Base-by-base conservation (phyloP, 1,139 yeast species). In the Taphrina betulina region DNA sequence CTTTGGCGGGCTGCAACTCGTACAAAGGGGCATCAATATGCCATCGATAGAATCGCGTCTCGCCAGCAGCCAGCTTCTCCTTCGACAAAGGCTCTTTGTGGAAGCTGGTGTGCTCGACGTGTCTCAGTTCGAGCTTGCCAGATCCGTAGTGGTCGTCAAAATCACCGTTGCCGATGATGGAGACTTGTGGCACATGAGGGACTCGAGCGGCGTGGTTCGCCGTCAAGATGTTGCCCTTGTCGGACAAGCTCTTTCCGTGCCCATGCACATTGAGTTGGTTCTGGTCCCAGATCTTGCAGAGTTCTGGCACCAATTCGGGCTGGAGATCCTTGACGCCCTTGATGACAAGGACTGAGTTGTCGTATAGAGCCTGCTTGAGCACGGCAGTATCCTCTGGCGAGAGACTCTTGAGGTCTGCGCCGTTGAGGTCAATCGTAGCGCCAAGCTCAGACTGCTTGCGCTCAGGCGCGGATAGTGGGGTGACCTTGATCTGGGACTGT, bases 1-100 rank as follows among this genome's bases (percentile, higher is more conserved):
- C 86, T 63, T 83, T 77, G 29, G 95, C 95, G 26, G 95, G 95
- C 5, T 90, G 80, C 64, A 86, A 76, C 33, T 80, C 95, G 65
- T 87, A 87, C 51, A 87, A 77, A 3, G 95, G 95, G 44, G 92
- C 83, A 70, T 87, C 95, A 63, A 87, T 85, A 71, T 87, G 95
- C 95, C 95, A 87, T 72, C 95, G 80, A 77, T 86, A 87, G 69
- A 83, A 87, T 63, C 94, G 77, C 1, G 95, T 87, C 68, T 78
- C 77, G 57, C 82, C 79, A 28, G 78, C 73, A 2, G 77, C 76
- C 64, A 84, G 79, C 61, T 85, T 81, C 29, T 78, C 78, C 26
- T 78, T 76, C n/a, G 81, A 73, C 61, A 87, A 76, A 0, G 82
- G 77, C 17, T 76, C 72, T 63, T 82, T 82, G 71, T 87, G 95